Percentiles rank a stretch among this genome's conserved stretches.
Conservation (phyloP, 2,329 filamentous ascomycete genomes). For the Fusarium redolens region DNA sequence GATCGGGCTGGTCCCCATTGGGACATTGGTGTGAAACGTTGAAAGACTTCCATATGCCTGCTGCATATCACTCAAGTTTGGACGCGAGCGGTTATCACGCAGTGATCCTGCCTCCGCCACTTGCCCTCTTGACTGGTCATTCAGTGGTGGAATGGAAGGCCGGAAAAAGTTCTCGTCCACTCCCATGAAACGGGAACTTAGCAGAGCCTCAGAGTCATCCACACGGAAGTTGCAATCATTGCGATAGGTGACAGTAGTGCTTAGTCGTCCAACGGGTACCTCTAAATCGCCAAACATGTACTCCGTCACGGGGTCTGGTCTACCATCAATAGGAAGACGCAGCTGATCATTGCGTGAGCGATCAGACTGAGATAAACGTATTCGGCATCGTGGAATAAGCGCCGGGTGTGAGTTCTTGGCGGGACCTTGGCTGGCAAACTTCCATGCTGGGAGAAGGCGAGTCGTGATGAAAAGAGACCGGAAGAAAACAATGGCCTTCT, state of each 20-base stretch:
- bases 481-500: slow-evolving; percentile 96
- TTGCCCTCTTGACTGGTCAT: slow-evolving; percentile 51
- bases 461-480: slow-evolving; percentile 86
- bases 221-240: slow-evolving; percentile 91
- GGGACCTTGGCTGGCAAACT: slow-evolving; percentile 78
- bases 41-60: slow-evolving; percentile 91
- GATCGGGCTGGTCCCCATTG: slow-evolving; percentile 85
- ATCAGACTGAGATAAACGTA: slow-evolving; percentile 71
- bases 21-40: slow-evolving; percentile 85
- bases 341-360: slow-evolving; percentile 74
- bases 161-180: slow-evolving; percentile 89
- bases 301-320: slow-evolving; percentile 67
- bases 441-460: slow-evolving; percentile 87
- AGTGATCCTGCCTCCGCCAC: slow-evolving; percentile 77
- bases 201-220: slow-evolving; percentile 87
- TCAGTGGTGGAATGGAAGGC: slow-evolving; percentile 75
- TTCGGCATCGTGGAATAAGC: slow-evolving; percentile 83
- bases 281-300: slow-evolving; percentile 87
- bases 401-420: slow-evolving; percentile 75
- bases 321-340: slow-evolving; percentile 52
- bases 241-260: slow-evolving; percentile 84
- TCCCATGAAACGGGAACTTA: slow-evolving; percentile 94
- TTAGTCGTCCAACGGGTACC: slow-evolving; percentile 86
- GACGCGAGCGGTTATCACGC: slow-evolving; percentile 68
- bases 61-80: slow-evolving; percentile 68